Percentiles rank a stretch among this genome's conserved stretches.
These are phyloP conservation scores for Xylaria scruposa DNA, from an alignment of 495 filamentous ascomycete genomes.

Conservation along the genomic window DNA sequence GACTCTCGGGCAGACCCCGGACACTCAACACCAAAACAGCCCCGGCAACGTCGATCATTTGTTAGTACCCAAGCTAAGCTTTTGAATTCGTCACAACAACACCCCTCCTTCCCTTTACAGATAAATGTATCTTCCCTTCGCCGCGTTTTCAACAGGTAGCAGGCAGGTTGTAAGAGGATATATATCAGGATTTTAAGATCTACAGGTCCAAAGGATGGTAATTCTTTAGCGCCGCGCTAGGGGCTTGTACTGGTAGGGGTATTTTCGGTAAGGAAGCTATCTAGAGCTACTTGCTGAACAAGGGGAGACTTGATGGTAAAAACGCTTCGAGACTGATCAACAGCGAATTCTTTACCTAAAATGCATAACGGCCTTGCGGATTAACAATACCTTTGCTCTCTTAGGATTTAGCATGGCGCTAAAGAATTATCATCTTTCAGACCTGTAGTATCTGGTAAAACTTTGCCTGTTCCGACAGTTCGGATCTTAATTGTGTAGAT, in stretches of 20 bases:
- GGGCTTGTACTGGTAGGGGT: neutral
- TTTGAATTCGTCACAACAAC: neutral
- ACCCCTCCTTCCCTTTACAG: neutral
- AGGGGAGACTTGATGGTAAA: neutral
- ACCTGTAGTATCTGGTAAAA: neutral
- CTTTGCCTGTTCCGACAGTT: neutral
- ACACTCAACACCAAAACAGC: constrained; percentile 2
- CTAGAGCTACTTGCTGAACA: neutral
- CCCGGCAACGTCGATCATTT: constrained; percentile 3
- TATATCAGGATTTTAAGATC: neutral
- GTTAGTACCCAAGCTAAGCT: neutral
- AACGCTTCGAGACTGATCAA: neutral
- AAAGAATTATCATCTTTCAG: neutral
- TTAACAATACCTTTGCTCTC: neutral
- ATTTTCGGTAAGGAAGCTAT: neutral
- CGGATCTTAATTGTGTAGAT: neutral
- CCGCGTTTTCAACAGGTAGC: neutral
- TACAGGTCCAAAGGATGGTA: neutral
- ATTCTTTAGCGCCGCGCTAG: neutral
- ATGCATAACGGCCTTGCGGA: neutral
- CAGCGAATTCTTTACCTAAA: neutral
- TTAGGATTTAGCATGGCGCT: neutral
- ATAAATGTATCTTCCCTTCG: neutral
- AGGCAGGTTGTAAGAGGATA: neutral
- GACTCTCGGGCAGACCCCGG: constrained; percentile 5